Evolutionary conservation across 805 yeast genomes (phyloP).

Genomic region (Metschnikowia noctiluminum): DNA sequence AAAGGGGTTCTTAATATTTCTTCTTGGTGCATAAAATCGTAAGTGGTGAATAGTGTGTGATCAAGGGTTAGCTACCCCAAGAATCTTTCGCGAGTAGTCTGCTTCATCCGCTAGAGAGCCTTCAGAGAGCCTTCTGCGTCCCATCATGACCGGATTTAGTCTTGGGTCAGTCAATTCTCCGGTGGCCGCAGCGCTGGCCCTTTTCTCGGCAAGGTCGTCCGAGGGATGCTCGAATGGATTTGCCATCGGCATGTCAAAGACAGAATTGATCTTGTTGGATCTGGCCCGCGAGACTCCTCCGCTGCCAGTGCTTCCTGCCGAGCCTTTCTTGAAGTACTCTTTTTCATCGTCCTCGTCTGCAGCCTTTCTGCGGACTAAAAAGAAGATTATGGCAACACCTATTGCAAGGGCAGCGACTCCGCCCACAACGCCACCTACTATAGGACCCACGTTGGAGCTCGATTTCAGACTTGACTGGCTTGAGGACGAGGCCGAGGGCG

Average conservation of each 20-base stretch:
- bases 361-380: conserved; percentile 38
- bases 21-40: conserved; percentile 5
- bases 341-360: conserved; percentile 51
- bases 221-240: conserved; percentile 65
- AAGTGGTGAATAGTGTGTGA: background rate
- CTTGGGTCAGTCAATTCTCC: conserved; percentile 50
- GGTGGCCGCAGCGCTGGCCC: conserved; percentile 13
- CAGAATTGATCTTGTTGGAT: conserved; percentile 28
- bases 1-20: background rate
- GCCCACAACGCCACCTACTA: conserved; percentile 46
- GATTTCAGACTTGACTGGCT: conserved; percentile 6
- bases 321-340: conserved; percentile 31
- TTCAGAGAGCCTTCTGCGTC: conserved; percentile 78
- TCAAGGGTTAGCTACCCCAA: conserved; percentile 81
- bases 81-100: conserved; percentile 73
- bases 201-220: conserved; percentile 38
- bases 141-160: conserved; percentile 72
- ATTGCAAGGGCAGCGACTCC: conserved; percentile 33
- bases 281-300: conserved; percentile 15
- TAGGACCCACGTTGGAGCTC: conserved; percentile 34
- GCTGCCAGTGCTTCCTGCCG: conserved; percentile 40
- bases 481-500: background rate
- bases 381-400: conserved; percentile 26
- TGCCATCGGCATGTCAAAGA: conserved; percentile 40
- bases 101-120: conserved; percentile 86